These are phyloP conservation scores for Alternaria alternata DNA, from an alignment of 2,329 filamentous ascomycete genomes.

Conservation along the genomic window DNA sequence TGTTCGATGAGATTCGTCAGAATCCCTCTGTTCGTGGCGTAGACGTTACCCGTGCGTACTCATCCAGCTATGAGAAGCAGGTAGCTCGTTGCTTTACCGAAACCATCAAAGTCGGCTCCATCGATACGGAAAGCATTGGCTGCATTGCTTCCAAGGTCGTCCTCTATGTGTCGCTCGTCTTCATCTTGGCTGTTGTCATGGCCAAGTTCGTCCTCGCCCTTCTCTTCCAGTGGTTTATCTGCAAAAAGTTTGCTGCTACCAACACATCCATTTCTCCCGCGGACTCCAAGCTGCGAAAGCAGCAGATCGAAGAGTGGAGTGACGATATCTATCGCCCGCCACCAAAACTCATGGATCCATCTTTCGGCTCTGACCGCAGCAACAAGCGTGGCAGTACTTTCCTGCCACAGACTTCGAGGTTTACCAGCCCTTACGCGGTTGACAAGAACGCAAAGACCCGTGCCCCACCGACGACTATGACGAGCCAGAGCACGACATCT, in stretches of 20 bases:
- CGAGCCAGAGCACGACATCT: slow-evolving; percentile 81
- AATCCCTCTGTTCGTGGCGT: slow-evolving; percentile 77
- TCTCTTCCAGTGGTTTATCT: slow-evolving; percentile 96
- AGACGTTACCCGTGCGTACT: slow-evolving; percentile 89
- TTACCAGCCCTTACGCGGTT: slow-evolving; percentile 86
- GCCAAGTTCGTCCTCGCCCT: slow-evolving; percentile 89
- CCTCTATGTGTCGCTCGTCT: slow-evolving; percentile 87
- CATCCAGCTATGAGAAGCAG: slow-evolving; percentile 78
- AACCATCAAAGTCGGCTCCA: slow-evolving; percentile 93
- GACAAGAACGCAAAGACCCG: slow-evolving; percentile 66
- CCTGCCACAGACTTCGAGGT: slow-evolving; percentile 91
- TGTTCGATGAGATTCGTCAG: slow-evolving; percentile 81
- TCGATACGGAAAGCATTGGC: slow-evolving; percentile 94
- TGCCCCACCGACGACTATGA: slow-evolving; percentile 87
- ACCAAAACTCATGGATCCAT: slow-evolving; percentile 78
- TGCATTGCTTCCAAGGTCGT: slow-evolving; percentile 98
- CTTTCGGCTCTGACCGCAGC: slow-evolving; percentile 69
- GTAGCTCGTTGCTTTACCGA: slow-evolving; percentile 88
- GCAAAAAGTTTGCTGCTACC: slow-evolving; percentile 80
- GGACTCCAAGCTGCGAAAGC: slow-evolving; percentile 82
- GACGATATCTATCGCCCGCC: slow-evolving; percentile 96
- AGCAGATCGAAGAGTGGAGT: slow-evolving; percentile 97
- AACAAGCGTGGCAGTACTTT: slow-evolving; percentile 86
- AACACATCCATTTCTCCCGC: slow-evolving; percentile 81
- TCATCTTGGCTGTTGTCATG: slow-evolving; percentile 88